Percentiles rank a stretch among this genome's conserved stretches.
Conservation (phyloP, 805 yeast genomes). For the Pichia heedii region DNA sequence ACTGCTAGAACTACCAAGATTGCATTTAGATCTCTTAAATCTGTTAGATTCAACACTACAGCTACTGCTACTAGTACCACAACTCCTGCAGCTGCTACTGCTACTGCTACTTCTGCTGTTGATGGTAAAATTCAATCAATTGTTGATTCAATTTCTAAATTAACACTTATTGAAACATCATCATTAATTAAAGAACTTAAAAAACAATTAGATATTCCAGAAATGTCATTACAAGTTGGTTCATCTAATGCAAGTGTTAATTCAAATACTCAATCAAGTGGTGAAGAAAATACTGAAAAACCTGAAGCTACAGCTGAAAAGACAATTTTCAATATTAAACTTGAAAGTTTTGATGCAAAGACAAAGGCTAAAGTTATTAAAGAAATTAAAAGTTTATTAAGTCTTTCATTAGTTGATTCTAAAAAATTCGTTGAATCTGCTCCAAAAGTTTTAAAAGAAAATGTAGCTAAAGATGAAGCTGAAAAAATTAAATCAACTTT, state of each 20-base stretch:
- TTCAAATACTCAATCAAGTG: slow-evolving; percentile 56
- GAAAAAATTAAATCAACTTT: slow-evolving; percentile 89
- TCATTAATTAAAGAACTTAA: slow-evolving; percentile 71
- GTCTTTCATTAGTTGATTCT: slow-evolving; percentile 89
- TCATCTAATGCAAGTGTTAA: slow-evolving; percentile 53
- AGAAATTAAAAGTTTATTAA: slow-evolving; percentile 88
- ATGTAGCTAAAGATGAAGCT: slow-evolving; percentile 93
- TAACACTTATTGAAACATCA: slow-evolving; percentile 93
- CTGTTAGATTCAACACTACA: slow-evolving; percentile 38
- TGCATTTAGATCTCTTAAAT: not conserved
- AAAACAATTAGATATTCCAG: slow-evolving; percentile 83
- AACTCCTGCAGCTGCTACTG: slow-evolving; percentile 31
- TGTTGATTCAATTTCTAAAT: slow-evolving; percentile 82
- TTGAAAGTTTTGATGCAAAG: slow-evolving; percentile 90
- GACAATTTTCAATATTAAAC: slow-evolving; percentile 84
- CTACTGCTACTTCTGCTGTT: slow-evolving; percentile 40
- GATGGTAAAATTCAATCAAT: slow-evolving; percentile 83
- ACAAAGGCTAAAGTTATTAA: slow-evolving; percentile 95
- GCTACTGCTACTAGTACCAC: slow-evolving; percentile 26
- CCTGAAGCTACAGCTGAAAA: slow-evolving; percentile 81
- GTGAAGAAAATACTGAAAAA: slow-evolving; percentile 65
- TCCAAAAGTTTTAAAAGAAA: slow-evolving; percentile 92
- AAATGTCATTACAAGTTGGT: slow-evolving; percentile 73
- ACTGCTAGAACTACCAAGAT: slow-evolving; percentile 5
- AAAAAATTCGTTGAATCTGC: slow-evolving; percentile 98